phyloP scores from a whole-genome alignment of 345 rosid genomes.

The Eucalyptus albens region DNA sequence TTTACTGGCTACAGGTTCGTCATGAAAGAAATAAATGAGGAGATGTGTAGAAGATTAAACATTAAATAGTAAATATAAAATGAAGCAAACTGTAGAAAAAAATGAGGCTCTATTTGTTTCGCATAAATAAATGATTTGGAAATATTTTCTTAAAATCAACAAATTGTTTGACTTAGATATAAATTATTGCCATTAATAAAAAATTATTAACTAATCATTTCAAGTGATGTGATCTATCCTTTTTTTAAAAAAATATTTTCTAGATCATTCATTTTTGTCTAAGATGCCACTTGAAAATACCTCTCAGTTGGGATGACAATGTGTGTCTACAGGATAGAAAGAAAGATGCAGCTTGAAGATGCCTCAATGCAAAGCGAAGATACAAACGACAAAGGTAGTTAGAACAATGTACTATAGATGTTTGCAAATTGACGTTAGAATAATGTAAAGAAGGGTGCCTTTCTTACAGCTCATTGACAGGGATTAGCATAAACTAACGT shows the following conservation, averaged over 20 bases:
- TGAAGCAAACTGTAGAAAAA: rapidly evolving
- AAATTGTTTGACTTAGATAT: too few species aligned
- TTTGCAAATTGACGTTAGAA: slow-evolving; percentile 3
- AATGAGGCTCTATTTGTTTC: rapidly evolving
- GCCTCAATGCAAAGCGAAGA: background rate
- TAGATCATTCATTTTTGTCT: too few species aligned
- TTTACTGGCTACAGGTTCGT: too few species aligned
- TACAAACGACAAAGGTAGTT: slow-evolving; percentile 8
- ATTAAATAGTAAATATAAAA: too few species aligned
- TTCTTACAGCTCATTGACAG: background rate
- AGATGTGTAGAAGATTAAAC: too few species aligned
- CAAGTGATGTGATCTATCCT: rapidly evolving
- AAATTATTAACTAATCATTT: too few species aligned
- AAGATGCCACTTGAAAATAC: background rate
- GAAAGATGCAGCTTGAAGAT: slow-evolving; percentile 16
- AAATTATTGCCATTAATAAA: too few species aligned
- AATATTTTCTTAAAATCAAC: too few species aligned
- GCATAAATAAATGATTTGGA: too few species aligned
- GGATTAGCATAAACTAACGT: background rate
- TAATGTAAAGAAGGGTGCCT: background rate
- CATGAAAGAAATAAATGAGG: rapidly evolving
- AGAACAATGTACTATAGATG: background rate
- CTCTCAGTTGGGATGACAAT: background rate
- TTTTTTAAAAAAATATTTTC: rapidly evolving
- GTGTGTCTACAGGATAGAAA: background rate